Percentiles rank a stretch among this genome's conserved stretches.
Evolutionary conservation across 1,284 basidiomycete species (phyloP).

Genomic region (Microbotryomycetes sp.): DNA sequence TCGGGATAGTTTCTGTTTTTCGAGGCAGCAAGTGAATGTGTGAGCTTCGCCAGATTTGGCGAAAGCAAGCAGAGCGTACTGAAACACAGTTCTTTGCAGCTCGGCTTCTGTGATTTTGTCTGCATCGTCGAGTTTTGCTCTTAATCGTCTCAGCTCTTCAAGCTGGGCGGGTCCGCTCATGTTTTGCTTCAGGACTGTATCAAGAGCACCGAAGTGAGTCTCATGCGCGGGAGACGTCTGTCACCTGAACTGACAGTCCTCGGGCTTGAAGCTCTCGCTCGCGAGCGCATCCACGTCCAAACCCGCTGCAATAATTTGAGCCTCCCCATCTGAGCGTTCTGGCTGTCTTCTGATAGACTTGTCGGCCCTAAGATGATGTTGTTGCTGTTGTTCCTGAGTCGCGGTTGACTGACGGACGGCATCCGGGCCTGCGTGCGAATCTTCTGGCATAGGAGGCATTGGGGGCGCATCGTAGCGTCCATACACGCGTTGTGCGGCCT

Average conservation of each 20-base stretch:
- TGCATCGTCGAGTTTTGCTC: conserved; percentile 16
- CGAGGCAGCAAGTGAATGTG: neutral
- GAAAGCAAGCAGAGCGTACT: conserved; percentile 10
- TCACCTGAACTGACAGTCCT: conserved; percentile 24
- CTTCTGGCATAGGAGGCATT: neutral
- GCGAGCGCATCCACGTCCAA: conserved; percentile 28
- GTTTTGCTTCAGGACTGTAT: conserved; percentile 23
- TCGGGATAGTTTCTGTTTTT: conserved; percentile 62
- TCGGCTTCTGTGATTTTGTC: conserved; percentile 28
- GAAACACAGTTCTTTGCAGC: conserved; percentile 29
- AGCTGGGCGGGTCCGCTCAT: conserved; percentile 16
- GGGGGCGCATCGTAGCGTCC: neutral
- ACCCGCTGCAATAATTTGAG: conserved; percentile 13
- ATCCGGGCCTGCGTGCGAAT: neutral
- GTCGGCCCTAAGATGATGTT: too few species aligned
- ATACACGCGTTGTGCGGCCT: neutral
- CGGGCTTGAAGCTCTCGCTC: conserved; percentile 28
- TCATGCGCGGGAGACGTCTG: neutral
- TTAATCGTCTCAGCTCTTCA: conserved; percentile 21
- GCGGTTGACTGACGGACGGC: neutral
- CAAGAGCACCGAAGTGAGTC: neutral
- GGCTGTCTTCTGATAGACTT: neutral
- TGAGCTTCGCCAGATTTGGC: neutral
- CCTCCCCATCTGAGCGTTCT: neutral
- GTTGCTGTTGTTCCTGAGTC: too few species aligned